Base-by-base conservation (phyloP, 805 yeast genomes). In the Candida krabiensis region DNA sequence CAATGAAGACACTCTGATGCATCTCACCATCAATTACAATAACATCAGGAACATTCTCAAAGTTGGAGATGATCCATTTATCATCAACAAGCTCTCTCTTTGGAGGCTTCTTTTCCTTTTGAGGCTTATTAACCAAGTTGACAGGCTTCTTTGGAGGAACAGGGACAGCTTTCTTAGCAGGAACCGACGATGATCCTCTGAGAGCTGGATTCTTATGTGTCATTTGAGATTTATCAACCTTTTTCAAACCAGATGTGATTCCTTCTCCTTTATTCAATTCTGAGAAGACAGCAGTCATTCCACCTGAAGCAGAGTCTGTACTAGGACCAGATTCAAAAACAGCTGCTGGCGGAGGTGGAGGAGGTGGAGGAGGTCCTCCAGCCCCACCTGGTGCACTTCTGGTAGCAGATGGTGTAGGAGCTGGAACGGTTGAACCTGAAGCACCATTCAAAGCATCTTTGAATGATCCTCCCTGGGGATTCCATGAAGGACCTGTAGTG, bases 171-270 rank as follows among this genome's bases (percentile, higher is more conserved):
- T 73, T 75, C 56, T 73, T 71, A 1, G 69, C 60, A 3, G 76
- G 71, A 16, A 76, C 73, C 3, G 74, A 62, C 2, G 80, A 71
- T 4, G 77, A 62, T 9, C 69, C 73, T 54, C 96, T 83, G 52
- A 90, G 70, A 32, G 70, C 80, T 2, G 96, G 96, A 62, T 89
- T 87, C 66, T 88, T 89, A 64, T 88, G 96, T 16, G 96, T 88
- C 89, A 86, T 87, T 64, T 89, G 86, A 7, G 95, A 83, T 67
- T 80, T 87, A 51, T 90, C 97, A 27, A 91, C 97, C 61, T 91
- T 91, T 60, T 84, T 88, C 50, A 93, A 77, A 11, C 89, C 86
- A 24, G 89, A 70, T 2, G 98, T 90, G 54, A 93, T 83, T 31
- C 66, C 68, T 49, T 81, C 86, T 43, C 99, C 99, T 67, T 83